phyloP scores from a whole-genome alignment of 139 green algal species.

The Chlamydomonas incerta region DNA sequence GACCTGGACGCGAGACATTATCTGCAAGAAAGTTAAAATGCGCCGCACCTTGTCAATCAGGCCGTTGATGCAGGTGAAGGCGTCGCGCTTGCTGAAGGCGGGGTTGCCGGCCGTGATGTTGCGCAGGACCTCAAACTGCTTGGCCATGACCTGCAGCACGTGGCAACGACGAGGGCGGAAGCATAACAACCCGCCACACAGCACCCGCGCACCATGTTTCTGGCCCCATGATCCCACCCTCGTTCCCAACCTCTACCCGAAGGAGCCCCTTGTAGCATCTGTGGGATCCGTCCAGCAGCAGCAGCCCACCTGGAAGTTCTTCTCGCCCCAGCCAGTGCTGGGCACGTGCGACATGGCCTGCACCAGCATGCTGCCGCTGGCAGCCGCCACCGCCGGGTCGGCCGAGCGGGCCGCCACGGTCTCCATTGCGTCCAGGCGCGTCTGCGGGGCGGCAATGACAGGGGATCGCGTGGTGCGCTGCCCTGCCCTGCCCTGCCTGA shows the following conservation, averaged over 20 bases:
- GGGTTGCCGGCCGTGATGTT: conserved; percentile 51
- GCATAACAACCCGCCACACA: no score
- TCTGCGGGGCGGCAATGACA: conserved; percentile 48
- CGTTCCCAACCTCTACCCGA: no score
- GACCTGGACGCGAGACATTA: no score
- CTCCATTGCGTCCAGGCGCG: conserved; percentile 86
- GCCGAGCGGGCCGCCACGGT: conserved; percentile 61
- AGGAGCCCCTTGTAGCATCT: no score
- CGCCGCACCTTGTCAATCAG: conserved; percentile 73
- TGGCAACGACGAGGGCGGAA: no score
- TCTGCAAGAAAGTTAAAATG: not conserved
- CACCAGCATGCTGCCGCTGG: conserved; percentile 62
- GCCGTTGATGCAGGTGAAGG: conserved; percentile 77
- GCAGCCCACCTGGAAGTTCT: conserved; percentile 94
- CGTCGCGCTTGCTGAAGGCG: conserved; percentile 72
- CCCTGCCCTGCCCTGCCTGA: no score
- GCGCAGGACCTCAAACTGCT: conserved; percentile 88
- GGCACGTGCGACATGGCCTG: conserved; percentile 79
- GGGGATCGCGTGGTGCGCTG: no score
- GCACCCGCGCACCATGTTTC: no score
- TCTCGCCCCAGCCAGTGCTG: conserved; percentile 85
- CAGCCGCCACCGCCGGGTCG: conserved; percentile 46
- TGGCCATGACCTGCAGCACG: conserved; percentile 80
- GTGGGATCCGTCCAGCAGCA: no score
- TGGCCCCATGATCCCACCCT: no score